phyloP scores from a whole-genome alignment of 495 filamentous ascomycete species.

The Trichocladium uniseriatum region DNA sequence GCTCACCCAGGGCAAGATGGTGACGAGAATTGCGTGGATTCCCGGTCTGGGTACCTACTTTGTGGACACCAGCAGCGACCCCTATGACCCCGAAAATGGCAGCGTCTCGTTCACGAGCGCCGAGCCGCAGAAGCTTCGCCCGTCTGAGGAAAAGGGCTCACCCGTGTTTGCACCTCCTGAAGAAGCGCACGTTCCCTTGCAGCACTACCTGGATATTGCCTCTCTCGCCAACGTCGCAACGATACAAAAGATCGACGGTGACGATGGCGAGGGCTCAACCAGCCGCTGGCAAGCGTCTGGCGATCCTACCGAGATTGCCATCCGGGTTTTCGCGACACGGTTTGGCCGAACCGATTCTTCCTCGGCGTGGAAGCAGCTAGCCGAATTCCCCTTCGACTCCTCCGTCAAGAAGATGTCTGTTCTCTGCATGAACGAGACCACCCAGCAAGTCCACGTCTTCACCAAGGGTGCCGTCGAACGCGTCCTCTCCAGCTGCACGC shows the following conservation, averaged over 20 bases:
- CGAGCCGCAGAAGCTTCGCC: neutral
- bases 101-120: slow-evolving; percentile 5
- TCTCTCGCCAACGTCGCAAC: slow-evolving; percentile 2
- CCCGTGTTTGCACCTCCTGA: neutral
- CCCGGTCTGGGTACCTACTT: slow-evolving; percentile 49
- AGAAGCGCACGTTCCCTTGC: neutral
- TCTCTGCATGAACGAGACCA: slow-evolving; percentile 39
- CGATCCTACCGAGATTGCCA: slow-evolving; percentile 79
- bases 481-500: slow-evolving; percentile 30
- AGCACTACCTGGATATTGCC: slow-evolving; percentile 4
- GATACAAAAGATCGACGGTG: slow-evolving; percentile 5
- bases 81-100: slow-evolving; percentile 25
- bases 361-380: slow-evolving; percentile 21
- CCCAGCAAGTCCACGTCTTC: slow-evolving; percentile 42
- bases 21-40: slow-evolving; percentile 63
- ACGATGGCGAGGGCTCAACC: slow-evolving; percentile 30
- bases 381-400: slow-evolving; percentile 72
- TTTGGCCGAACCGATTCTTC: slow-evolving; percentile 40
- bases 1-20: slow-evolving; percentile 64
- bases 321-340: slow-evolving; percentile 66
- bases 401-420: slow-evolving; percentile 75
- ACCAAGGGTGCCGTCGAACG: slow-evolving; percentile 74
- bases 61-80: slow-evolving; percentile 46
- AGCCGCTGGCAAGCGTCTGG: slow-evolving; percentile 26
- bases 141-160: neutral